Evolutionary conservation across 2,329 filamentous ascomycete genomes (phyloP).

Genomic region (Ophiostoma australiae): DNA sequence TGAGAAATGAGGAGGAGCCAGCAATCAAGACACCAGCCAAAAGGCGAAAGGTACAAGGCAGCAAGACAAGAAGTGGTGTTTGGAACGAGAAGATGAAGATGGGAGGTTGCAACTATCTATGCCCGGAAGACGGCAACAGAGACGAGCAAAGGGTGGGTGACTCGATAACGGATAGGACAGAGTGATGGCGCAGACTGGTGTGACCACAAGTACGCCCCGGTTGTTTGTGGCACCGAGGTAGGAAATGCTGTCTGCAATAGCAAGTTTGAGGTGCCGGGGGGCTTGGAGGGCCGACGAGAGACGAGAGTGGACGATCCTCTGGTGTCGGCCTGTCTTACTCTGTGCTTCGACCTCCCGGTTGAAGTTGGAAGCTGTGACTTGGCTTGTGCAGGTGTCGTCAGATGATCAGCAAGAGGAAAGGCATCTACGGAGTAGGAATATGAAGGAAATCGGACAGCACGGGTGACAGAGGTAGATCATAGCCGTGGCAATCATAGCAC

Average conservation of each 20-base stretch:
- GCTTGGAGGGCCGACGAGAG: not conserved
- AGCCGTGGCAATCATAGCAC: not conserved
- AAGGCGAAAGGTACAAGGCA: not conserved
- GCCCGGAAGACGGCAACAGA: not conserved
- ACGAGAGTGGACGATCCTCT: not conserved
- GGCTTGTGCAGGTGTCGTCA: not conserved
- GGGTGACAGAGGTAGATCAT: not conserved
- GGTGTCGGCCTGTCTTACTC: not conserved
- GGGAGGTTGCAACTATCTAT: not conserved
- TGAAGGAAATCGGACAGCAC: not conserved
- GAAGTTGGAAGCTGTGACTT: not conserved
- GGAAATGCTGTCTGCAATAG: not conserved
- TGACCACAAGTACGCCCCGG: too few relatives aligned
- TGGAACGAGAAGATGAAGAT: not conserved
- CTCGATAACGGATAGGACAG: too few relatives aligned
- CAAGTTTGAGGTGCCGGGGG: not conserved
- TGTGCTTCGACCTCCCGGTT: not conserved
- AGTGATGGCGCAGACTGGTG: too few relatives aligned
- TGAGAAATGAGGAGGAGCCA: not conserved
- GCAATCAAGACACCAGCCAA: not conserved
- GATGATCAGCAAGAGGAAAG: not conserved
- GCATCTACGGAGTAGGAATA: not conserved
- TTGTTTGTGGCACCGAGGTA: not conserved
- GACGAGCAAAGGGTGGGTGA: not conserved
- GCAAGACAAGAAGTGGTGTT: not conserved